Base-by-base conservation (phyloP, 1,139 yeast genomes). In the Candida tetrigidarum region DNA sequence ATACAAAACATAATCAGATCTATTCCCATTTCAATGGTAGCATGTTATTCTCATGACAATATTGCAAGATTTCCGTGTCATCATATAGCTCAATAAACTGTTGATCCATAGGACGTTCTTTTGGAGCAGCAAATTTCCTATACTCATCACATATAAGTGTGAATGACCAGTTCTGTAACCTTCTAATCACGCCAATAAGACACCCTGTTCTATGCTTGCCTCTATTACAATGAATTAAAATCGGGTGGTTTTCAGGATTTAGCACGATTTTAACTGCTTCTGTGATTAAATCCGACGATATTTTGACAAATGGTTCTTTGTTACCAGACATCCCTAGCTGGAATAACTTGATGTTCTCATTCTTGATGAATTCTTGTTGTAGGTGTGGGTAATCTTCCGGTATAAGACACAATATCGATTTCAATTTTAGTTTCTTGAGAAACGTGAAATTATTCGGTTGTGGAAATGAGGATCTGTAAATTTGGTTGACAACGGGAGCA, bases 161-260 rank as follows among this genome's bases (percentile, higher is more conserved):
- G 54, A 90, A 66, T 2, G 96, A 86, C 99, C 99, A 93, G 50
- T 84, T 82, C 60, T 93, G 98, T 43, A 92, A 67, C 55, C 95
- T 75, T 49, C 99, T 70, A 35, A 93, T 74, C 54, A 97, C 93
- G 2, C 99, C 99, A 9, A 93, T 93, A 14, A 93, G 73, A 64
- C 98, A 93, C 0, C 99, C 99, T 0, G 99, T 93, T 54, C 99
- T 78, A 62, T 93, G 99, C 58, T 93, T 93, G 7, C 99, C 99
- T 47, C 97, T 73, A 65, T 93, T 93, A 66, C 99, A 93, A 66
- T 93, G 99, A 39, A 93, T 88, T 48, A 93, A 71, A 11, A 93
- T 74, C 0, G 99, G 99, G 48, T 91, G 98, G 63, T 93, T 92
- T 14, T 63, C 81, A 0, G 97, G 97, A 57, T 93, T 76, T 12